A percentile compares a stretch with the other conserved stretches of the same genome.
Evolutionary conservation across 2,329 filamentous ascomycete genomes (phyloP).

Genomic region (Ophiosphaerella korrae): DNA sequence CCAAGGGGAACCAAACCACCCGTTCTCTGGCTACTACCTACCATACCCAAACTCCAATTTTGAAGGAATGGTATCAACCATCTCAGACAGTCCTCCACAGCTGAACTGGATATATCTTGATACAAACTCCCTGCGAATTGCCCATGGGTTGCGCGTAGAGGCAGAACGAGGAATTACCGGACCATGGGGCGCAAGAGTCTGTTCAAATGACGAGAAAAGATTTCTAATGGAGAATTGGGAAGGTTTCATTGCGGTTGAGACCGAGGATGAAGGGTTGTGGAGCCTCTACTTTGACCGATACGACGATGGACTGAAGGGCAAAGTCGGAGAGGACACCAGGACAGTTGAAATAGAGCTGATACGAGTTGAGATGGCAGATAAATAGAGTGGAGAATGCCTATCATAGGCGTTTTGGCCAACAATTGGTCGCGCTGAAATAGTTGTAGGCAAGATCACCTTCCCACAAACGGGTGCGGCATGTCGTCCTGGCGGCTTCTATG

Average conservation of each 20-base stretch:
- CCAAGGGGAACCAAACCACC: slow-evolving; percentile 36
- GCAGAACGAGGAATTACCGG: slow-evolving; percentile 59
- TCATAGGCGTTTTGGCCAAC: too few relatives aligned
- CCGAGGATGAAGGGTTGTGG: slow-evolving; percentile 55
- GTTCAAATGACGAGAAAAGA: slow-evolving; percentile 65
- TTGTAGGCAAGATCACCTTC: too few relatives aligned
- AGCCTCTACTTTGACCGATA: slow-evolving; percentile 55
- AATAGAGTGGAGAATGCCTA: not conserved
- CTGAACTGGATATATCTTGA: slow-evolving; percentile 72
- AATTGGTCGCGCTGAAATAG: too few relatives aligned
- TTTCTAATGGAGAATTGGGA: slow-evolving; percentile 61
- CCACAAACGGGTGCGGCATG: too few relatives aligned
- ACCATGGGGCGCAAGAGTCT: slow-evolving; percentile 66
- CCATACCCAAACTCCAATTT: slow-evolving; percentile 53
- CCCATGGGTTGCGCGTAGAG: slow-evolving; percentile 63
- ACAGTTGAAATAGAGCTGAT: slow-evolving; percentile 25
- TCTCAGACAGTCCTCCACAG: slow-evolving; percentile 60
- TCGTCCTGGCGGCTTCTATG: too few relatives aligned
- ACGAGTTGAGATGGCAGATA: slow-evolving; percentile 13
- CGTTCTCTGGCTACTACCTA: slow-evolving; percentile 56
- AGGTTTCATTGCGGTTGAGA: slow-evolving; percentile 60
- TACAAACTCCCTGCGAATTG: slow-evolving; percentile 49
- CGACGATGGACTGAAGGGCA: slow-evolving; percentile 49
- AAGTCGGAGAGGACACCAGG: slow-evolving; percentile 29
- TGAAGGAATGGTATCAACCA: slow-evolving; percentile 54